Evolutionary conservation across 2,329 filamentous ascomycete genomes (phyloP), one percentile per base, ranked within the genome.

Genomic region (Amauroascus niger): DNA sequence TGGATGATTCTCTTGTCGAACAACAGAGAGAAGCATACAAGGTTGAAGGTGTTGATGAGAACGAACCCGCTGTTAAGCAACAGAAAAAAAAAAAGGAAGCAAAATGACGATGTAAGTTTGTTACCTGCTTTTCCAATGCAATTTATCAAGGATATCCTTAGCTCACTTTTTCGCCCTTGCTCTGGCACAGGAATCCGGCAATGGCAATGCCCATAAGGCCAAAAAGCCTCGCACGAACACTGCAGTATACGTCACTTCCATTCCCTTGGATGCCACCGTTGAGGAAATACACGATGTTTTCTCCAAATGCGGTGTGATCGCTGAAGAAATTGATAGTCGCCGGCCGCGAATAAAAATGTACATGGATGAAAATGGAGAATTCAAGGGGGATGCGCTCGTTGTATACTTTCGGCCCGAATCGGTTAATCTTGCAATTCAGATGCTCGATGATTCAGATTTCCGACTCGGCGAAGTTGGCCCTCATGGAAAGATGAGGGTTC

Each of bases 391-490:
- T 66, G 90, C 88, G 1, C 77, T 98, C 30, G 76, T 98, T 52
- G 87, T 97, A 33, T 98, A 94, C 72, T 96, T 95, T 78, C 88
- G 93, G 62, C 86, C 89, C 0, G 89, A 95, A 65, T 94, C 87
- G n/a, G 91, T 98, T 55, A 76, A 86, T 40, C 84, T 75, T 49
- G 71, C 76, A 1, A 70, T 81, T 11, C 75, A 79, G 50, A 74
- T 76, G 61, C 72, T 82, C 14, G 74, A 76, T 43, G 71, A 75
- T 52, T 72, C 78, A 3, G 82, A 89, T 61, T 93, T 97, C 63
- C 79, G 91, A 55, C 76, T 86, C 56, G 69, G 84, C 62, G 60
- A 76, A 66, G 72, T 73, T 52, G 71, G 64, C 37, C 71, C 67
- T 44, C 64, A 63, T 52, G 85, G 83, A 24, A 82, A 77, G 56